Base-by-base conservation (phyloP, 371 early-diverging fungal species). In the Lichtheimia hyalospora region DNA sequence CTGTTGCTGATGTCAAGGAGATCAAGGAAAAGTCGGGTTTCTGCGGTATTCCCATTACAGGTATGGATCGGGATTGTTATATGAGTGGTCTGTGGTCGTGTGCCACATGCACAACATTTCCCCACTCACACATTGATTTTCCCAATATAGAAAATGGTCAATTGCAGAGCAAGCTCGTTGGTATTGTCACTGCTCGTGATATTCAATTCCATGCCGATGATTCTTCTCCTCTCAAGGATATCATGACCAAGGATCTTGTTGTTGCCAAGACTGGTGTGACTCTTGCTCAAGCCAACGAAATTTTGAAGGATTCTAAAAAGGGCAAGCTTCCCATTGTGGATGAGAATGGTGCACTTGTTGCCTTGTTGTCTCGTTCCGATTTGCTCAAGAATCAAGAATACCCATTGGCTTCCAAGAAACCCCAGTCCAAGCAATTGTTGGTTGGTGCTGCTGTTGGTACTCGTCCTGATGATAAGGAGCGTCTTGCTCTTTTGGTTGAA, bases 251-350 rank as follows among this genome's bases (percentile, higher is more conserved):
- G 24, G 91, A 96, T 27, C 79, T 96, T 34, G 92, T 94, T 60
- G 84, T 87, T 25, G 98, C 95, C 55, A 71, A 85, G 49, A 79
- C 91, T 64, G 96, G 96, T 50, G 88, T 95, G 57, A 94, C 95
- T 3, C 84, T 96, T 41, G 70, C 75, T 43, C 91, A 97, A 74
- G 98, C 98, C 63, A 94, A 97, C 76, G 74, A 81, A 34, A 94
- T 96, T 66, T 82, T 97, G 58, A 77, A 87, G 60, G 81, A 84
- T 49, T 92, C 92, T 73, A 92, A 93, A 83, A 96, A 96, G 84
- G 98, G 96, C 68, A 97, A 97, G 84, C 87, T 97, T 42, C 96
- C 95, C 42, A 96, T 98, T 62, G 92, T 98, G 58, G 90, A 98
- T 71, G 73, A 73, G 20, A 58, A 89, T 8, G 90, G 88, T 69